Base-by-base conservation (phyloP, 441 rosid genomes). In the Gossypium schwendimanii region DNA sequence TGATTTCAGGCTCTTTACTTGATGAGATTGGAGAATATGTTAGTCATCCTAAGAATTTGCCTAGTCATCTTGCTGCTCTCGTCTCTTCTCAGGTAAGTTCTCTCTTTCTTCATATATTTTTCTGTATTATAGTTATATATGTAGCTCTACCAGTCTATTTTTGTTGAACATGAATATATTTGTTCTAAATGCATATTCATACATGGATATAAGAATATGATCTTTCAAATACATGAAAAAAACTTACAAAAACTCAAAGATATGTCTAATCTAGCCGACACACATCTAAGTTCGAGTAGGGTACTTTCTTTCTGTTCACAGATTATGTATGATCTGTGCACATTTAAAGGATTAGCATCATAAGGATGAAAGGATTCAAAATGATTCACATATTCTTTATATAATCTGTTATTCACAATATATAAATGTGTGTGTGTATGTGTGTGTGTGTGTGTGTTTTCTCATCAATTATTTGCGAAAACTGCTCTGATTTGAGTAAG, bases 1-100 rank as follows among this genome's bases (percentile, higher is more conserved):
- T 92, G 79, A 81, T 94, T 73, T 94, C 97, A 36, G 98, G 97
- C 36, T 94, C 98, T 63, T 79, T 94, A 72, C 88, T 94, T 2
- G 97, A 94, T 55, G 89, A 87, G 84, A 89, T 94, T 54, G 97
- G 96, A 63, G 86, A 84, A 82, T 91, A 84, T 73, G 67, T 94
- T 64, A 65, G 74, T 81, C 93, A 92, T 77, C 97, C 97, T 58
- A 86, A 79, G 80, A 71, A 82, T 72, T 74, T 88, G 75, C 98
- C 98, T 36, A 82, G 91, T 74, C 98, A 86, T 83, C 97, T 91
- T 70, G 98, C 97, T 9, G 76, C 84, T 26, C 96, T 93, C 63
- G 98, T 91, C 60, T 83, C 97, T 65, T 86, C 92, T 15, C 98
- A 94, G 77, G 98, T 88, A 81, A 79, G 79, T 60, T 71, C 74